Percentiles rank a stretch among this genome's conserved stretches.
Evolutionary conservation across 257 asterid genomes (phyloP).

Genomic region (Gentiana straminea): DNA sequence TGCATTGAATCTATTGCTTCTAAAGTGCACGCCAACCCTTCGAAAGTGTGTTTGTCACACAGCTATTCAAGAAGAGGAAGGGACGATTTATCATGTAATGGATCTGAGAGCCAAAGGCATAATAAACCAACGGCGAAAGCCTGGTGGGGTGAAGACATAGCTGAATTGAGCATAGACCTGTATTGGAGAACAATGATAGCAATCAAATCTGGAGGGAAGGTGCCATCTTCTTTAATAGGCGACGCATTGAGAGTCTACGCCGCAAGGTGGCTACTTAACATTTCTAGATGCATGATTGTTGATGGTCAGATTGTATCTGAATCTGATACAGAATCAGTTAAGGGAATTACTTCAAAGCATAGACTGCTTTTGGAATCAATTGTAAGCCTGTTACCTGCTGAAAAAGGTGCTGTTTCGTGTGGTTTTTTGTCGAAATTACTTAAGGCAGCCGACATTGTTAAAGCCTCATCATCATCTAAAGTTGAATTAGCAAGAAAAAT

Average conservation of each 20-base stretch:
- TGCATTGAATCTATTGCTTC: constrained; percentile 67
- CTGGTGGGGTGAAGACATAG: constrained; percentile 91
- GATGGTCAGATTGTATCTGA: constrained; percentile 19
- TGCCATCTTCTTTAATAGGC: constrained; percentile 48
- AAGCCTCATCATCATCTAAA: constrained; percentile 60
- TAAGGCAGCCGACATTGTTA: constrained; percentile 62
- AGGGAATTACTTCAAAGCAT: constrained; percentile 34
- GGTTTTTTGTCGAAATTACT: constrained; percentile 64
- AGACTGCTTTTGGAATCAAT: constrained; percentile 70
- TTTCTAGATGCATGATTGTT: constrained; percentile 23
- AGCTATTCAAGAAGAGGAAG: constrained; percentile 49
- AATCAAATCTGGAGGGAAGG: constrained; percentile 61
- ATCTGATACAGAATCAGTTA: constrained; percentile 14
- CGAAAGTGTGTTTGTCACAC: constrained; percentile 45
- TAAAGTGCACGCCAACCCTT: constrained; percentile 50
- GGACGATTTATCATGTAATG: constrained; percentile 52
- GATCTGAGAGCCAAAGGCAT: constrained; percentile 40
- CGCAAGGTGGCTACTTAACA: constrained; percentile 60
- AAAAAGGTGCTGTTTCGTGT: constrained; percentile 63
- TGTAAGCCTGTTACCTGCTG: constrained; percentile 65
- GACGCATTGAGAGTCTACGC: constrained; percentile 67
- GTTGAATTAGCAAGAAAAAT: constrained; percentile 50
- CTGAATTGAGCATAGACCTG: constrained; percentile 67
- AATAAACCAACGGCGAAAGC: constrained; percentile 24
- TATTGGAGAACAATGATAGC: constrained; percentile 91